These are phyloP conservation scores for Helianthus tuberosus DNA, from an alignment of 129 eudicot species.

Conservation along the genomic window DNA sequence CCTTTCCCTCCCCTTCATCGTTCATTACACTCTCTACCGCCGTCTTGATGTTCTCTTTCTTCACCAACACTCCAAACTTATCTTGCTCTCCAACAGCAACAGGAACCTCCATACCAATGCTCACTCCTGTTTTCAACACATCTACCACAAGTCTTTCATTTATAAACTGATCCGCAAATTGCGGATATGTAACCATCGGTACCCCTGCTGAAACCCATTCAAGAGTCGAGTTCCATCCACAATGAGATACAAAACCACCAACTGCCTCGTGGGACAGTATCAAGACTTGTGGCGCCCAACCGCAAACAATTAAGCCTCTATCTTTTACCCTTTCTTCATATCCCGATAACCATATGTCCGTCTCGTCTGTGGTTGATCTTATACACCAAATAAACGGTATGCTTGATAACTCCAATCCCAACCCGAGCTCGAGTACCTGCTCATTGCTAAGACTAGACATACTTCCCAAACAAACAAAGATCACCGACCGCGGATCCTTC, in stretches of 20 bases:
- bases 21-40: conserved; percentile 42
- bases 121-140: conserved; percentile 49
- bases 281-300: conserved; percentile 84
- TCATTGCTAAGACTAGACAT: conserved; percentile 31
- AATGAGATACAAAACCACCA: conserved; percentile 73
- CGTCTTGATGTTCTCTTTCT: conserved; percentile 36
- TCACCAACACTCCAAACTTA: conserved; percentile 39
- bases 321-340: conserved; percentile 50
- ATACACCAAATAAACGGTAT: conserved; percentile 52
- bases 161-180: conserved; percentile 54
- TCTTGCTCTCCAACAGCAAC: conserved; percentile 35
- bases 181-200: conserved; percentile 71
- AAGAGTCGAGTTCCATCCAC: conserved; percentile 83
- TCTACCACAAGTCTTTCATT: conserved; percentile 55
- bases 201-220: conserved; percentile 64
- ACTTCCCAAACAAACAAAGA: conserved; percentile 71
- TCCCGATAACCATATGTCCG: conserved; percentile 44
- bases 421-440: conserved; percentile 59
- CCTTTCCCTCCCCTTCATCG: conserved; percentile 38
- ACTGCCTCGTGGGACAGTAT: conserved; percentile 52
- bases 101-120: conserved; percentile 30
- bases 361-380: conserved; percentile 33
- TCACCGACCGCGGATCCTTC: conserved; percentile 35
- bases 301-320: conserved; percentile 53
- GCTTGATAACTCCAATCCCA: conserved; percentile 53